Base-by-base conservation (phyloP, 306 rosid species). In the Prinsepia uniflora region DNA sequence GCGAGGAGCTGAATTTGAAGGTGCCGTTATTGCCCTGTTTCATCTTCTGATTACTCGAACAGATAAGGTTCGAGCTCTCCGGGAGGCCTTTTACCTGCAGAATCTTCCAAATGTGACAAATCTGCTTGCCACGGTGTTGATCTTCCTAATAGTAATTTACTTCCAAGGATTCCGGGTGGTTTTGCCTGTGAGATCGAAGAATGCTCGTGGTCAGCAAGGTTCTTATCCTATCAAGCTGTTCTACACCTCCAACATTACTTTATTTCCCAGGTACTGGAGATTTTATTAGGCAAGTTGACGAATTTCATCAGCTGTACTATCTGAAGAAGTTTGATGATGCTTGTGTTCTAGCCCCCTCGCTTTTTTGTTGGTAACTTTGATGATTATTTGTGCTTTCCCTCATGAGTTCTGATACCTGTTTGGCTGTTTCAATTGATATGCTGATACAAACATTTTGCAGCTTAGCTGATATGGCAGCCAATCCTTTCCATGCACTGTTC, bases 91-190 rank as follows among this genome's bases (percentile, higher is more conserved):
- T 79, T 92, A 88, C 79, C 81, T 96, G 80, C 98, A 90, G 79
- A 92, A 90, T 80, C 98, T 92, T 83, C 98, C 98, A 8, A 92
- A 92, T 8, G 98, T 92, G 76, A 92, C 96, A 44, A 90, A 90
- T 82, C 89, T 92, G 58, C 91, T 92, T 40, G 96, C 98, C 5
- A 92, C 96, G 7, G 92, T 92, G 70, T 83, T 92, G 79, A 80
- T 92, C 77, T 86, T 92, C 84, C 81, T 92, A 8, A 86, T 90
- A 67, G 98, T 92, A 42, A 86, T 92, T 53, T 92, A 92, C 84
- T 90, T 88, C 88, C 98, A 92, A 90, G 98, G 98, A 36, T 92
- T 90, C 88, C 96, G 92, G 15, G 98, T 92, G 70, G 96, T 92
- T 78, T 85, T 92, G 85, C 98, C 98, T 13, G 96, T 92, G 70